These are phyloP conservation scores for Calonectria multiphialidica DNA, from an alignment of 2,329 filamentous ascomycete genomes.

Conservation along the genomic window DNA sequence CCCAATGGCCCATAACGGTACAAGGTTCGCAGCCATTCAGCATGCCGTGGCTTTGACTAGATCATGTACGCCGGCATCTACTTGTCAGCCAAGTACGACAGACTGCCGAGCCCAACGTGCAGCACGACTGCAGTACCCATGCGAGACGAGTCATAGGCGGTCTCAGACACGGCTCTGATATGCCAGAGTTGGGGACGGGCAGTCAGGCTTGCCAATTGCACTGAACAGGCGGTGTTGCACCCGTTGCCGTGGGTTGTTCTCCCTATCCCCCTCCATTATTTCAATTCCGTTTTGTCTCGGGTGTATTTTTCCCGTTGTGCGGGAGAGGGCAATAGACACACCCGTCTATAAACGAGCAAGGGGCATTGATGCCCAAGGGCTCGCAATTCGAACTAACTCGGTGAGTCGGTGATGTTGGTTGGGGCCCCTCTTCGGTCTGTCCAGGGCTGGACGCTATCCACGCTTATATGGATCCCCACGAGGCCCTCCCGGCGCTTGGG, in stretches of 20 bases:
- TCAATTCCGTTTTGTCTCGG: background rate
- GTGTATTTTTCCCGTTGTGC: background rate
- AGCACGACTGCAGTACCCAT: slow-evolving; percentile 25
- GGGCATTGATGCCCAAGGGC: slow-evolving; percentile 28
- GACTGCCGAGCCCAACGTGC: slow-evolving; percentile 19
- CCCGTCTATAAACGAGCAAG: slow-evolving; percentile 12
- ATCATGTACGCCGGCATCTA: slow-evolving; percentile 16
- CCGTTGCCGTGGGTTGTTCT: background rate
- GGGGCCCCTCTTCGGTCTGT: slow-evolving; percentile 22
- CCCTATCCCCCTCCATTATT: background rate
- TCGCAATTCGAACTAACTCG: background rate
- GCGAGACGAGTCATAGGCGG: slow-evolving; percentile 19
- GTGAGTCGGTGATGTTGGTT: slow-evolving; percentile 18
- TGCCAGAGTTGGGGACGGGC: slow-evolving; percentile 3
- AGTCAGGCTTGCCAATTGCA: slow-evolving; percentile 3
- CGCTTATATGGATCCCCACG: slow-evolving; percentile 13
- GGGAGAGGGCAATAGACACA: slow-evolving; percentile 2
- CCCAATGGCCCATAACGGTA: slow-evolving; percentile 1
- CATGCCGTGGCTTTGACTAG: slow-evolving; percentile 3
- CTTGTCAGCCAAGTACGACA: slow-evolving; percentile 14
- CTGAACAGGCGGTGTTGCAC: background rate
- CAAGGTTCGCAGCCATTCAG: slow-evolving; percentile 17
- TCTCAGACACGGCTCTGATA: slow-evolving; percentile 2
- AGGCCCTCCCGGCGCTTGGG: slow-evolving; percentile 15
- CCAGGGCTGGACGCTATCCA: slow-evolving; percentile 8